phyloP scores from a whole-genome alignment of 768 basidiomycete genomes.

The Boletus reticulatus region DNA sequence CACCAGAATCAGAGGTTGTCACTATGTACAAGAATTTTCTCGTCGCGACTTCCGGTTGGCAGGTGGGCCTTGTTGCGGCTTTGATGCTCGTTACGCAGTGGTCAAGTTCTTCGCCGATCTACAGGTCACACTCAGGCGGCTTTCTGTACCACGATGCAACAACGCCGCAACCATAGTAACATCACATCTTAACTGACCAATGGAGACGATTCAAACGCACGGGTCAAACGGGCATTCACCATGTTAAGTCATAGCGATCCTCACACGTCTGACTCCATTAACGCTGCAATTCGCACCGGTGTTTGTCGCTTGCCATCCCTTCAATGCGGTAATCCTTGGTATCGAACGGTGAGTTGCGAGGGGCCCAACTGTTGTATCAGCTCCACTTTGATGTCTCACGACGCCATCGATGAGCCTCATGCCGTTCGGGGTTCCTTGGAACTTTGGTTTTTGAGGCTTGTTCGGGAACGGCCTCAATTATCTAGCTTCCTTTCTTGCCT shows the following conservation, averaged over 20 bases:
- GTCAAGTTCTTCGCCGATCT: too few relatives aligned
- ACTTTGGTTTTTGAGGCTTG: conserved; percentile 46
- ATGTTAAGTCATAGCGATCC: background rate
- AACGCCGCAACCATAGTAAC: too few relatives aligned
- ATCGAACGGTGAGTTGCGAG: background rate
- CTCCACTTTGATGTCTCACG: background rate
- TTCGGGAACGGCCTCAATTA: conserved; percentile 55
- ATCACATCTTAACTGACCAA: background rate
- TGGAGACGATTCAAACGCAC: too few relatives aligned
- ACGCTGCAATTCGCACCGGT: background rate
- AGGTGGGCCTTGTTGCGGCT: too few relatives aligned
- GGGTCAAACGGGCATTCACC: background rate
- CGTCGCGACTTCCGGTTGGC: too few relatives aligned
- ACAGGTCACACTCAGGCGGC: background rate
- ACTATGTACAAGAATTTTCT: too few relatives aligned
- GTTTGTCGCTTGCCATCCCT: background rate
- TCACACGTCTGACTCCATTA: background rate
- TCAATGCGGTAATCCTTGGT: background rate
- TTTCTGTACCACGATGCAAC: background rate
- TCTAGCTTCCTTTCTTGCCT: conserved; percentile 48
- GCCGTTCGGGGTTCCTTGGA: conserved; percentile 52
- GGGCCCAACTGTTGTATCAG: background rate
- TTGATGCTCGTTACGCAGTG: too few relatives aligned
- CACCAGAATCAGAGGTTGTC: too few relatives aligned
- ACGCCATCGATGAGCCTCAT: background rate